Evolutionary conservation across 345 rosid genomes (phyloP), one percentile per base, ranked within the genome.

Genomic region (Populus alba): DNA sequence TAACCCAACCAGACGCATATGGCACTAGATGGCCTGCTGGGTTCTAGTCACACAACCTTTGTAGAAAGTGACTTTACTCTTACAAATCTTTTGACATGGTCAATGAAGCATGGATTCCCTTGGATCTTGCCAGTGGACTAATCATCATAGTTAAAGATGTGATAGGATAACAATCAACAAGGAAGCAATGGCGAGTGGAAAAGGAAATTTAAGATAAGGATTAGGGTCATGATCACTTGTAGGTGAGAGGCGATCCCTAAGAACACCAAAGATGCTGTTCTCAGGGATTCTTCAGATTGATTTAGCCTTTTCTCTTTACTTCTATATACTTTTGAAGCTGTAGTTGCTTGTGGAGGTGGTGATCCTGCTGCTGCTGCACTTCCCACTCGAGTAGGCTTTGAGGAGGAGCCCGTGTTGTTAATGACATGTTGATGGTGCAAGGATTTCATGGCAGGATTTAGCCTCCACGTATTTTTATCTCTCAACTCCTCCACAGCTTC

Each of bases 401-500:
- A 57, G 62, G 27, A 57, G 62, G 62, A 55, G 1, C 25, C 62
- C 27, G 22, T 22, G 62, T n/a, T 55, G 62, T 51, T 51, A 17
- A 51, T 88, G 80, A 79, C 85, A 59, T 82, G 87, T 17, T 89
- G 91, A 47, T 57, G 27, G 27, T 87, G 81, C 33, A 82, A 23
- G 0, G 85, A 85, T 66, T 85, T 85, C 3, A 86, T 61, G 27
- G 74, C 29, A 81, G 85, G 84, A 77, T 85, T 90, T 89, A 90
- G 87, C 33, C 93, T 77, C 66, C 92, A 87, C 59, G 87, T 63
- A 0, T 94, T 91, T 38, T 85, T 90, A 68, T 89, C 92, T 38
- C 89, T 92, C 22, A 88, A 33, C 8, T 92, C 89, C 81, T 88
- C 92, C 61, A 92, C 88, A 7, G 88, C 89, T 35, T 86, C 97